Evolutionary conservation across 2,329 filamentous ascomycete genomes (phyloP), one percentile per base, ranked within the genome.

Genomic region (Aureobasidium sp.): DNA sequence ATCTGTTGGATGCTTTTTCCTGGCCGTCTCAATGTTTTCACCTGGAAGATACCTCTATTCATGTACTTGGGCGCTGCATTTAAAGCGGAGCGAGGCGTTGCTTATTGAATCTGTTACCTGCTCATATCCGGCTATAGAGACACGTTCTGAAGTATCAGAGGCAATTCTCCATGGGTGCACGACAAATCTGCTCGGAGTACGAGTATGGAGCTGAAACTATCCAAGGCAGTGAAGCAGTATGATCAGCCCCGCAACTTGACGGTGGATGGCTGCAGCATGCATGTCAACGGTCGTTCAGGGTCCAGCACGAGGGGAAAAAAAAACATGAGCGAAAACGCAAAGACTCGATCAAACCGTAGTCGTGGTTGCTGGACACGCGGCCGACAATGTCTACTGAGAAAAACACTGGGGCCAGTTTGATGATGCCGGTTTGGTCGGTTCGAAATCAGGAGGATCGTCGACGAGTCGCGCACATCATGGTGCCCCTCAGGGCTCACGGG

Each of bases 391-490:
- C 24, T 4, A 15, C 19, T 52, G 19, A 22, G 31, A 27, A 19
- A 15, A 1, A 17, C n/a, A n/a, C 33, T n/a, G n/a, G 9, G 12
- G 4, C 24, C 8, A 14, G 50, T 29, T 54, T 29, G 50, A 42
- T 24, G 8, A n/a, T 35, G 12, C 15, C 22, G 19, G 12, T 2
- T 19, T 29, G 12, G 22, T 54, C 29, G 27, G 29, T 45, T 45
- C 40, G 53, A 57, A 57, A 57, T 39, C 35, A 33, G 39, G 40
- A 57, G 53, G 53, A 57, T 57, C 53, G 40, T 57, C 53, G 37
- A 19, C 37, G 37, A 54, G 52, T 54, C 24, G 52, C 52, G 39
- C 53, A 35, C 42, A 44, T 44, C 53, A 57, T 57, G 53, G 33
- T 57, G 40, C 27, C 24, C 37, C 39, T n/a, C 40, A 57, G 40